Evolutionary conservation across 2,329 filamentous ascomycete species (phyloP).

Genomic region (Pseudogymnoascus sp.): DNA sequence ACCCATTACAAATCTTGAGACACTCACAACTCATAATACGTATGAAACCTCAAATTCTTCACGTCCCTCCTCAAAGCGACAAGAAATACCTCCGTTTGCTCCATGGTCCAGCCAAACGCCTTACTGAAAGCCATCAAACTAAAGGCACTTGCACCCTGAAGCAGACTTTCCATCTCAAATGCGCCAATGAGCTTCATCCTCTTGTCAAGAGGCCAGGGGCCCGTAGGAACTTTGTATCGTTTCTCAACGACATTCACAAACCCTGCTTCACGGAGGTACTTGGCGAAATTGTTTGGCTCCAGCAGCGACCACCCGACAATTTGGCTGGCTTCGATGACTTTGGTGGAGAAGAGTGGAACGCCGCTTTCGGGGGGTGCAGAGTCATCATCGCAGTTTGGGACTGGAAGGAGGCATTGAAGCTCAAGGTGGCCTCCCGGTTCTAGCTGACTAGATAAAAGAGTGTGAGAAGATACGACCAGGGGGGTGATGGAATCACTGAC

Average conservation of each 20-base stretch:
- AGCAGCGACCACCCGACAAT: background rate
- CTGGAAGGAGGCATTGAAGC: background rate
- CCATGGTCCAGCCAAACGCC: slow-evolving; percentile 15
- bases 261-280: slow-evolving; percentile 22
- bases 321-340: slow-evolving; percentile 29
- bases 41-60: slow-evolving; percentile 10
- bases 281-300: slow-evolving; percentile 17
- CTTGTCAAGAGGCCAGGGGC: slow-evolving; percentile 17
- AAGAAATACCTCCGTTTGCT: slow-evolving; percentile 17
- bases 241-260: slow-evolving; percentile 17
- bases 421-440: slow-evolving; percentile 14
- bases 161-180: slow-evolving; percentile 19
- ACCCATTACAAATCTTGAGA: background rate
- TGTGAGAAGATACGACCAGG: background rate
- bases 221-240: slow-evolving; percentile 17
- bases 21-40: background rate
- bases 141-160: slow-evolving; percentile 16
- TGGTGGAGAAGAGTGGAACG: slow-evolving; percentile 29
- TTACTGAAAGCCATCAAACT: slow-evolving; percentile 17
- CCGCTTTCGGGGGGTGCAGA: background rate
- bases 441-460: background rate
- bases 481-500: background rate
- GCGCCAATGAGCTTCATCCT: slow-evolving; percentile 18
- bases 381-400: slow-evolving; percentile 10
- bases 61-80: slow-evolving; percentile 17